Evolutionary conservation across 2,329 filamentous ascomycete species (phyloP), one percentile per base, ranked within the genome.

Genomic region (Claviceps sp.): DNA sequence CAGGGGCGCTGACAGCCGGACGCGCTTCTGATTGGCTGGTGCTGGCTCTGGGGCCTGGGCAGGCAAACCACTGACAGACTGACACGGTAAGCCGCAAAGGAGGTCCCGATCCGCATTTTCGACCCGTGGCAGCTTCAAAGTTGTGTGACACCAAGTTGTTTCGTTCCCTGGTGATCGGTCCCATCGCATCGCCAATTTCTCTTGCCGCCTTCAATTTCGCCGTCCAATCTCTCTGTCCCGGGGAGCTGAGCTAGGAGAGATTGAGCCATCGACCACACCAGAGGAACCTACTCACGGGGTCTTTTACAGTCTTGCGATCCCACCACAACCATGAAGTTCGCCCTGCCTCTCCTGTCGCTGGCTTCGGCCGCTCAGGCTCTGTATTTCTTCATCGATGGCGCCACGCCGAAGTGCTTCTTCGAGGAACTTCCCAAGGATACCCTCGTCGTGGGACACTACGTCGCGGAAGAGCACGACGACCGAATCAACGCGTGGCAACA

Each of bases 401-500:
- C 80, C 48, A 74, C 80, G 58, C 85, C 88, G 60, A 96, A 94
- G 73, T 98, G 93, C 73, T 98, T 98, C 81, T 95, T 87, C 73
- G 93, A 98, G 74, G 91, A 97, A 70, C 80, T 98, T 54, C 90
- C 93, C 59, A 96, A 97, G 76, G 91, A 95, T 69, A 97, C 93
- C 14, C 74, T 98, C 54, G 91, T 98, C 52, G 90, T 96, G 54
- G 93, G 93, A 60, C 85, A 93, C 71, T 98, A 90, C 76, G 81
- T 78, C 52, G 88, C 89, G 49, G 85, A 93, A 70, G 86, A 94
- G 68, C 93, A 81, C 73, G 84, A 93, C 68, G 79, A 87, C 53
- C 73, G 82, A 59, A 71, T 75, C 53, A 78, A 80, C 59, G 67
- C 72, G 50, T 97, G 88, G 80, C 70, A 75, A 50, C 76, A 84